A percentile compares a stretch with the other conserved stretches of the same genome.
These are phyloP conservation scores for Typha latifolia DNA, from an alignment of 176 grass and related monocot species.

Conservation along the genomic window DNA sequence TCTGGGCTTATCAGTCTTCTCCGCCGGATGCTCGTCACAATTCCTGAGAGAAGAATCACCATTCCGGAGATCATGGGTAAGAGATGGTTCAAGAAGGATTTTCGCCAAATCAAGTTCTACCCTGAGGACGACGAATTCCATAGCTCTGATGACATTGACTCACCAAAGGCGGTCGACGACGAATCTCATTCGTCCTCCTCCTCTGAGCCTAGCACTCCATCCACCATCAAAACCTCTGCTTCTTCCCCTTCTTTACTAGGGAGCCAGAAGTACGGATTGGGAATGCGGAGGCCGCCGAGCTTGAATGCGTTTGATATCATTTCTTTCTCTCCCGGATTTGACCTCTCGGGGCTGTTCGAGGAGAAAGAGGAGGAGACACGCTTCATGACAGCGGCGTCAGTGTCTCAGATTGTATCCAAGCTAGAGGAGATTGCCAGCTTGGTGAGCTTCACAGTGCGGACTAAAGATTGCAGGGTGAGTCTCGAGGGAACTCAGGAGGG, in stretches of 20 bases:
- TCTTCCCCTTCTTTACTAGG: slow-evolving; percentile 34
- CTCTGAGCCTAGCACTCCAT: not conserved
- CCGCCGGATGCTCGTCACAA: slow-evolving; percentile 26
- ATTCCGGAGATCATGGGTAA: slow-evolving; percentile 41
- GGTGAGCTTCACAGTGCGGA: slow-evolving; percentile 37
- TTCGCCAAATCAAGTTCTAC: slow-evolving; percentile 44
- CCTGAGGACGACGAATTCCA: slow-evolving; percentile 38
- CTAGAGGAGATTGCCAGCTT: slow-evolving; percentile 43
- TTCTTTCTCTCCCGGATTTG: slow-evolving; percentile 43
- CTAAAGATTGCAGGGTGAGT: slow-evolving; percentile 40
- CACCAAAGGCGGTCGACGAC: slow-evolving; percentile 5
- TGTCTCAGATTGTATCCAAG: slow-evolving; percentile 36
- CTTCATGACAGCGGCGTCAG: slow-evolving; percentile 34
- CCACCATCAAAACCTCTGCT: slow-evolving; percentile 18
- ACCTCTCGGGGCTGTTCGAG: slow-evolving; percentile 58
- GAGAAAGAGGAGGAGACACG: slow-evolving; percentile 43
- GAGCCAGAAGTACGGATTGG: not conserved
- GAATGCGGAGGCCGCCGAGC: slow-evolving; percentile 32
- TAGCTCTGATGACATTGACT: slow-evolving; percentile 18
- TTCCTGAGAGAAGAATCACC: slow-evolving; percentile 27
- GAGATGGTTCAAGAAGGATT: slow-evolving; percentile 44
- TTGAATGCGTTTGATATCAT: slow-evolving; percentile 68
- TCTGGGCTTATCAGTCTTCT: slow-evolving; percentile 21
- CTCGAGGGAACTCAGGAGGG: slow-evolving; percentile 35
- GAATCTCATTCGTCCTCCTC: slow-evolving; percentile 10